Evolutionary conservation across 352 stramenopile genomes (phyloP), one percentile per base, ranked within the genome.

Genomic region (Phytophthora uliginosa): DNA sequence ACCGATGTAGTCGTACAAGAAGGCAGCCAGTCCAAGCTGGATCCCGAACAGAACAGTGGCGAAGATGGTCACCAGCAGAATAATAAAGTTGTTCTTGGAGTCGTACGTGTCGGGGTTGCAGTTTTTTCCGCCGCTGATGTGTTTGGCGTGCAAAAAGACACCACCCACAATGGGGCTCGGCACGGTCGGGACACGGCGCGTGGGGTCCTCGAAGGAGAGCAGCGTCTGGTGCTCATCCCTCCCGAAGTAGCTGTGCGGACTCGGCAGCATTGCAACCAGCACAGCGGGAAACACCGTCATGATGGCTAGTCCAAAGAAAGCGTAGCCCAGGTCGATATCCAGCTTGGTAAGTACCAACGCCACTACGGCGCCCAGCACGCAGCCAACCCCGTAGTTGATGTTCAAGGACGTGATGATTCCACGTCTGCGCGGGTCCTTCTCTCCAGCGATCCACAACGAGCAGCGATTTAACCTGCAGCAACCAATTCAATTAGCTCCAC

Each of bases 21-120:
- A 95, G 24, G 85, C 86, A n/a, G 78, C 84, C 4, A 94, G 79
- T 2, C 88, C 85, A 33, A 95, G 73, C 57, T 95, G 86, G 54
- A 93, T 88, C 28, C 88, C 88, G 47, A 92, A 94, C 31, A 93
- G 77, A 59, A 94, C 69, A 0, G 88, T 95, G 38, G 82, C 74
- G 58, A 93, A 91, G 52, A 95, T 89, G n/a, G 86, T 95, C 31
- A 93, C 88, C 18, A 94, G 82, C 56, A 95, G 59, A 63, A 95
- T 92, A 69, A 95, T 94, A 38, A 95, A 83, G 66, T 95, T 95
- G 70, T 88, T 93, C 69, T 88, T 81, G 24, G 86, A 79, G 74
- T 95, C 86, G 79, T 94, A 95, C 40, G 83, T 92, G 69, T 95
- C 88, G 10, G 88, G 86, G 57, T 94, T 94, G 64, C 82, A 89